Conservation (phyloP, 139 green algal genomes). For the Chlamydomonas urium region DNA sequence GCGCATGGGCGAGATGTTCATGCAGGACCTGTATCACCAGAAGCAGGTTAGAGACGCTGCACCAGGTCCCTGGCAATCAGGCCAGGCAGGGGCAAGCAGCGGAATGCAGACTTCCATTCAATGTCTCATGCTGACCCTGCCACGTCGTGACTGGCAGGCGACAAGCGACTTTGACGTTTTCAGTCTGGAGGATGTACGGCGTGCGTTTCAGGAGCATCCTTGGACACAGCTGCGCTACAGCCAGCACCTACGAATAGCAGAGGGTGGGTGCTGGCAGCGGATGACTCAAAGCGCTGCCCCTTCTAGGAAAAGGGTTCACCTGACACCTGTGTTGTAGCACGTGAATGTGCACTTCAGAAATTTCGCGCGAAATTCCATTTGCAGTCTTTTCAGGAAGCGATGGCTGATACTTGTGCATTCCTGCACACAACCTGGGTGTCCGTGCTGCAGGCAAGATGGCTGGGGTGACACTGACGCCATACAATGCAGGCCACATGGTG, state of each 20-base stretch:
- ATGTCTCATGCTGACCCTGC: too few relatives aligned
- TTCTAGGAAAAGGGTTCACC: too few relatives aligned
- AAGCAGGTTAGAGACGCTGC: conserved; percentile 35
- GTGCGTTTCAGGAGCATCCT: conserved; percentile 55
- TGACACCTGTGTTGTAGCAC: too few relatives aligned
- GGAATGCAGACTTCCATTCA: too few relatives aligned
- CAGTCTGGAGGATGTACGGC: conserved; percentile 75
- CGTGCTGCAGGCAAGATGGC: conserved; percentile 9
- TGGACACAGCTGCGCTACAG: conserved; percentile 54
- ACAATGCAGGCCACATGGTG: conserved; percentile 75
- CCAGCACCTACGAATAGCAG: conserved; percentile 49
- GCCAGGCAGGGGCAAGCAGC: too few relatives aligned
- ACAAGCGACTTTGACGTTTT: conserved; percentile 64
- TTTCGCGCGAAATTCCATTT: too few relatives aligned
- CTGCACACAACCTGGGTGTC: background rate
- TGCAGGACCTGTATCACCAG: conserved; percentile 70
- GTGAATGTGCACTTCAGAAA: too few relatives aligned
- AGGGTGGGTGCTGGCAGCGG: background rate
- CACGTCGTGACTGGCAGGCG: too few relatives aligned
- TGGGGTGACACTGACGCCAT: conserved; percentile 70
- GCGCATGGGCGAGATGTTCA: conserved; percentile 82
- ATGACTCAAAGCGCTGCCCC: too few relatives aligned
- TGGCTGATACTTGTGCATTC: background rate
- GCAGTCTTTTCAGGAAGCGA: too few relatives aligned
- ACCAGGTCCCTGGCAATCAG: too few relatives aligned